Percentiles rank a stretch among this genome's conserved stretches.
Conservation (phyloP, 1,284 basidiomycete species). For the Cystobasidium sp. region DNA sequence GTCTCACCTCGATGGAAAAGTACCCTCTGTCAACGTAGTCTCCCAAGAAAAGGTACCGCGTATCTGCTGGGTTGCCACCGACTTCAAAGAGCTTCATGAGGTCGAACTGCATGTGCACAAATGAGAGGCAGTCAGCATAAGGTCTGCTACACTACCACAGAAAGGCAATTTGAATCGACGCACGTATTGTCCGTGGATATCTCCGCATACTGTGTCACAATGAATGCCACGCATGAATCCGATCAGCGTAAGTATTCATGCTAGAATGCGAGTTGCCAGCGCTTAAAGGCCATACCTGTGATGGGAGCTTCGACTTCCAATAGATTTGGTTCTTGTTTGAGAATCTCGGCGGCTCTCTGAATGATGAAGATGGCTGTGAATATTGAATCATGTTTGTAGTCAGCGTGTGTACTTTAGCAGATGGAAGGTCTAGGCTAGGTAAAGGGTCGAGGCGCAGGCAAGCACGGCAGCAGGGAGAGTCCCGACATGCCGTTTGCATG, state of each 20-base stretch:
- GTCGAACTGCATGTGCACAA: conserved; percentile 73
- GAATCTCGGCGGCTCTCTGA: conserved; percentile 72
- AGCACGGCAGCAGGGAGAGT: too few relatives aligned
- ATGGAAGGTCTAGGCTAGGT: background rate
- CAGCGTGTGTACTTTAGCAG: conserved; percentile 3
- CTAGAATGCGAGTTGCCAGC: background rate
- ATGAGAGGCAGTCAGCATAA: background rate
- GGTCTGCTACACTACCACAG: conserved; percentile 21
- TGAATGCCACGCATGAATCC: background rate
- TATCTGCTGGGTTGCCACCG: conserved; percentile 87
- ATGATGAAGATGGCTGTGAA: conserved; percentile 75
- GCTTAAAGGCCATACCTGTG: conserved; percentile 68
- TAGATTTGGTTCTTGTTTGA: conserved; percentile 83
- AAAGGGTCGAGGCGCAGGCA: background rate
- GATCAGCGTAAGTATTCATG: background rate
- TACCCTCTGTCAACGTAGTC: conserved; percentile 98
- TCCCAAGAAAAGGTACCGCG: conserved; percentile 91
- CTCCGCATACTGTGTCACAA: conserved; percentile 74
- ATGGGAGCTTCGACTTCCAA: conserved; percentile 91
- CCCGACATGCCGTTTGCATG: too few relatives aligned
- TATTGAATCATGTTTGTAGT: background rate
- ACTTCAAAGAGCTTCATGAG: conserved; percentile 98
- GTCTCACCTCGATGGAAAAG: conserved; percentile 84
- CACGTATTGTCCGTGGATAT: conserved; percentile 97
- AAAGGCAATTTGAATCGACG: background rate